Percentiles rank a stretch among this genome's conserved stretches.
phyloP scores from a whole-genome alignment of 2,329 filamentous ascomycete species.

The Cadophora luteo-olivacea region DNA sequence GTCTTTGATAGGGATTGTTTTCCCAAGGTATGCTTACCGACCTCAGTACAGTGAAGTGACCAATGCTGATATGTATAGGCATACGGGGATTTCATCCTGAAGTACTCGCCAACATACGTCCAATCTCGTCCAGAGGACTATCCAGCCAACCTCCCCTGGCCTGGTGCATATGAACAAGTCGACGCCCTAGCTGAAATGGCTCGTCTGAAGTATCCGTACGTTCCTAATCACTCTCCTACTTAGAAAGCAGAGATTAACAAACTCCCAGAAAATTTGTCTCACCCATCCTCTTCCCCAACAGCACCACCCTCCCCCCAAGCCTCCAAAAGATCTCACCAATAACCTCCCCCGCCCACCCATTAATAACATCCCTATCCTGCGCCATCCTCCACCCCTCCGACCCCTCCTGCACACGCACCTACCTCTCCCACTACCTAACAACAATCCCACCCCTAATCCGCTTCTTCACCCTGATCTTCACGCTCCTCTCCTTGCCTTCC shows the following conservation, averaged over 20 bases:
- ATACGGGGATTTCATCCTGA: slow-evolving; percentile 70
- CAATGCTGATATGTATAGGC: slow-evolving; percentile 38
- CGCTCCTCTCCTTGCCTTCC: slow-evolving; percentile 68
- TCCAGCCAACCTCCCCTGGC: slow-evolving; percentile 74
- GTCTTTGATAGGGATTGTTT: slow-evolving; percentile 80
- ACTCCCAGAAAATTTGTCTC: slow-evolving; percentile 72
- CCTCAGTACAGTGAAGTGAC: no score
- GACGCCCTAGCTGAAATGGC: slow-evolving; percentile 85
- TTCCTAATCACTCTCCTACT: slow-evolving; percentile 39
- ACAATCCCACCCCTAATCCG: slow-evolving; percentile 81
- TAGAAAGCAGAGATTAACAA: slow-evolving; percentile 34
- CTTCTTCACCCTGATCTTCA: slow-evolving; percentile 78
- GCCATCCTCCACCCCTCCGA: slow-evolving; percentile 87
- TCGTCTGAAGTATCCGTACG: slow-evolving; percentile 81
- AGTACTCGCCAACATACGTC: slow-evolving; percentile 79
- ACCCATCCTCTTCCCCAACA: slow-evolving; percentile 83
- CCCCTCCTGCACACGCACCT: slow-evolving; percentile 86
- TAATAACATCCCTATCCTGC: slow-evolving; percentile 85
- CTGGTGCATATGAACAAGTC: slow-evolving; percentile 74
- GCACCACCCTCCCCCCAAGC: slow-evolving; percentile 68
- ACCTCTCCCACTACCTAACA: slow-evolving; percentile 84
- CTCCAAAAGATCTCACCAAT: slow-evolving; percentile 77
- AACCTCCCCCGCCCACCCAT: slow-evolving; percentile 83
- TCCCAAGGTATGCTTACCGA: slow-evolving; percentile 57
- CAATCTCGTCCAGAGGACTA: slow-evolving; percentile 74